phyloP scores from a whole-genome alignment of 2,329 filamentous ascomycete species.

The Hypoxylon sp. region DNA sequence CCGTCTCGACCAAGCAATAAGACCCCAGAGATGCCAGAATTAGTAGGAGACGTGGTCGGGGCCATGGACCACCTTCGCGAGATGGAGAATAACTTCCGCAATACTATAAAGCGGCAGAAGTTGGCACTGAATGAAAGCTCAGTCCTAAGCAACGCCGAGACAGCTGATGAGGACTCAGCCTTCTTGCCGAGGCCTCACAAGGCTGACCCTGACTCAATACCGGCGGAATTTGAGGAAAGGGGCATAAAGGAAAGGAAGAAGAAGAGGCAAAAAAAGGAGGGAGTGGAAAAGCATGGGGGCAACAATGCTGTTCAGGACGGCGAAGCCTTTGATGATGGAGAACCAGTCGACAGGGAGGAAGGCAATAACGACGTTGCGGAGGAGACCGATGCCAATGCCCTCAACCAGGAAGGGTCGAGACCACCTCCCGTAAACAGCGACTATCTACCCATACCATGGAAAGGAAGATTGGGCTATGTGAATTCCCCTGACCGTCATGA shows the following conservation, averaged over 20 bases:
- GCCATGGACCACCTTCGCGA: constrained; percentile 57
- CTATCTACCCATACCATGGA: constrained; percentile 90
- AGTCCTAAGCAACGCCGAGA: constrained; percentile 44
- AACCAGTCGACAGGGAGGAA: constrained; percentile 32
- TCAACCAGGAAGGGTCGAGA: constrained; percentile 61
- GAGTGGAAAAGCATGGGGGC: constrained; percentile 3
- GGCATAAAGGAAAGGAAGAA: not conserved
- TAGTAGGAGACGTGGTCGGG: constrained; percentile 56
- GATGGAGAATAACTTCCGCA: constrained; percentile 65
- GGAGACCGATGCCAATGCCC: constrained; percentile 42
- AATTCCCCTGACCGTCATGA: constrained; percentile 54
- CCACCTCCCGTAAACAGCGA: constrained; percentile 86
- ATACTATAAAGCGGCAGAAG: constrained; percentile 63
- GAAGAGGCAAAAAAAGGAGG: constrained; percentile 9
- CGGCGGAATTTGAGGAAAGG: constrained; percentile 16
- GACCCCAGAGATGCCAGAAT: constrained; percentile 44
- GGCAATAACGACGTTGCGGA: constrained; percentile 33
- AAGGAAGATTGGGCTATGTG: constrained; percentile 89
- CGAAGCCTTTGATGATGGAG: constrained; percentile 20
- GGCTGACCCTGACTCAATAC: constrained; percentile 22
- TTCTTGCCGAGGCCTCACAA: constrained; percentile 45
- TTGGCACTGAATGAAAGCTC: constrained; percentile 62
- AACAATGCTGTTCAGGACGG: not conserved
- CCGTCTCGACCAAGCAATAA: constrained; percentile 15
- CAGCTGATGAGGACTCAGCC: constrained; percentile 56